phyloP scores from a whole-genome alignment of 495 filamentous ascomycete species.

The Parathielavia hyrcaniae region DNA sequence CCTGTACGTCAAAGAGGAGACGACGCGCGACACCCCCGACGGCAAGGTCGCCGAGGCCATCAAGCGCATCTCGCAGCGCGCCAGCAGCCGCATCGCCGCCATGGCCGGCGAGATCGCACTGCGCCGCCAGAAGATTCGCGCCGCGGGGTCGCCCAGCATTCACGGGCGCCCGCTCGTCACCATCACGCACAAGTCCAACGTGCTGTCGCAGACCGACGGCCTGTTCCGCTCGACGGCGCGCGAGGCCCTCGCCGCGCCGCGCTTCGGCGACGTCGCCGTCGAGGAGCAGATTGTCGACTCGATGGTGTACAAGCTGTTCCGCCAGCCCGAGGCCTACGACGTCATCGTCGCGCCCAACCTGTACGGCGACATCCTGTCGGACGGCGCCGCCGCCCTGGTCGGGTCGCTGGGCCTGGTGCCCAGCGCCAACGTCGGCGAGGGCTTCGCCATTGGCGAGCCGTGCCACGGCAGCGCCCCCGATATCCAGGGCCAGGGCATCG shows the following conservation, averaged over 20 bases:
- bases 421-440: conserved; percentile 91
- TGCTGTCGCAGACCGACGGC: conserved; percentile 92
- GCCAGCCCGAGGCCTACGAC: conserved; percentile 87
- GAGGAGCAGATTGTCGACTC: conserved; percentile 99
- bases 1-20: conserved; percentile 96
- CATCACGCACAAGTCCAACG: conserved; percentile 98
- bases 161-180: conserved; percentile 74
- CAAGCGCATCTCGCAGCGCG: conserved; percentile 87
- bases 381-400: conserved; percentile 91
- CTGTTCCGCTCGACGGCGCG: conserved; percentile 81
- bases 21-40: conserved; percentile 62
- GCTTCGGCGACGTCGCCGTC: conserved; percentile 57
- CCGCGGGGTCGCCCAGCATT: conserved; percentile 42
- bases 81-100: conserved; percentile 73
- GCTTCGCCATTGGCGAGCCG: conserved; percentile 94
- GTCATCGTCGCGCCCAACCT: conserved; percentile 97
- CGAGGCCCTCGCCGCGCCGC: conserved; percentile 57
- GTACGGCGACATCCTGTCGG: conserved; percentile 94
- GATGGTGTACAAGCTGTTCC: conserved; percentile 99
- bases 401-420: conserved; percentile 91
- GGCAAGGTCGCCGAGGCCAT: conserved; percentile 93
- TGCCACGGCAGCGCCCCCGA: conserved; percentile 96
- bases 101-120: conserved; percentile 95
- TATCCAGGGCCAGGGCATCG: conserved; percentile 85
- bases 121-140: conserved; percentile 71